phyloP scores from a whole-genome alignment of 2,329 filamentous ascomycete species.

The Calcarisporium arbuscula region DNA sequence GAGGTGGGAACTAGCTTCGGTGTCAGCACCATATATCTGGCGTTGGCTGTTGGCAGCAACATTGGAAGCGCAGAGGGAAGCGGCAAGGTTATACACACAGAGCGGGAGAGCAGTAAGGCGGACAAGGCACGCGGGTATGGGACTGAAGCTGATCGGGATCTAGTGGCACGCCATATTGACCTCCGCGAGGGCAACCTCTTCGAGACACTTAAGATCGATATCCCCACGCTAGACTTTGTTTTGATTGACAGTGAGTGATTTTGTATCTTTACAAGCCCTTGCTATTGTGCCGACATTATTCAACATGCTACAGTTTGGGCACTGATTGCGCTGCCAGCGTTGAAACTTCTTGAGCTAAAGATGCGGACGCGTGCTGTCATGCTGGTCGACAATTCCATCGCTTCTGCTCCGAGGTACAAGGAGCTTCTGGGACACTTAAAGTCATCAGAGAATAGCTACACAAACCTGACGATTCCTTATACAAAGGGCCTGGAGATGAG shows the following conservation, averaged over 20 bases:
- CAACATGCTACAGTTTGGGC: slow-evolving; percentile 43
- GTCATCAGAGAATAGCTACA: slow-evolving; percentile 41
- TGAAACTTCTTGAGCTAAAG: slow-evolving; percentile 38
- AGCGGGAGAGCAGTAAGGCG: slow-evolving; percentile 51
- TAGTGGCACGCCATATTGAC: slow-evolving; percentile 45
- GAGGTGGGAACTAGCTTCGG: slow-evolving; percentile 59
- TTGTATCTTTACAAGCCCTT: too few relatives aligned
- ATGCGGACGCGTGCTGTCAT: slow-evolving; percentile 41
- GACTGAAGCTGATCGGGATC: slow-evolving; percentile 38
- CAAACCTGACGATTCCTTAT: slow-evolving; percentile 25
- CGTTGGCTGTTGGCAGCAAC: slow-evolving; percentile 49
- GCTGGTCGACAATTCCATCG: slow-evolving; percentile 42
- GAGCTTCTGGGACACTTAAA: slow-evolving; percentile 42
- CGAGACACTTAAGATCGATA: slow-evolving; percentile 38
- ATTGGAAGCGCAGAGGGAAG: slow-evolving; percentile 15
- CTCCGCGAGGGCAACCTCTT: slow-evolving; percentile 50
- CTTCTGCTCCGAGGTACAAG: slow-evolving; percentile 31
- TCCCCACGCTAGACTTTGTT: slow-evolving; percentile 29
- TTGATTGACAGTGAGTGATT: slow-evolving; percentile 49
- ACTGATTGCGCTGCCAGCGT: slow-evolving; percentile 43
- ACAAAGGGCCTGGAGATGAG: slow-evolving; percentile 20
- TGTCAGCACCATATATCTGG: slow-evolving; percentile 58
- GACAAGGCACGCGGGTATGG: slow-evolving; percentile 46
- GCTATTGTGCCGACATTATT: background rate
- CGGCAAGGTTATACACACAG: slow-evolving; percentile 49